A percentile compares a stretch with the other conserved stretches of the same genome.
These are phyloP conservation scores for Lentinula sp. DNA, from an alignment of 768 basidiomycete species.

Conservation along the genomic window DNA sequence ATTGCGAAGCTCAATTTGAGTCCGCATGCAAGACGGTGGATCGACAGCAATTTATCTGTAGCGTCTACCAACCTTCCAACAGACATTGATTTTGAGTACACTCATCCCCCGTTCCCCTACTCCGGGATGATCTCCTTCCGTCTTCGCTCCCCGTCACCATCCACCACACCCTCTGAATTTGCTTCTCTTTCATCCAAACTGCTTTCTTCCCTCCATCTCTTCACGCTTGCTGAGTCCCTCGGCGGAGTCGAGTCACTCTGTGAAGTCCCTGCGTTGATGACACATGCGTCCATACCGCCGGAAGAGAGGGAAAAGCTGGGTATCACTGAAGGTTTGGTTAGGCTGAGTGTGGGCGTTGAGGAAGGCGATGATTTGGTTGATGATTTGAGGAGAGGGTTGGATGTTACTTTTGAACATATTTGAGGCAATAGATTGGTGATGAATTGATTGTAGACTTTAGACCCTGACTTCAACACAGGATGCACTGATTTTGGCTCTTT, in stretches of 20 bases:
- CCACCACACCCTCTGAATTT: background rate
- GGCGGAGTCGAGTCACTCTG: slow-evolving; percentile 92
- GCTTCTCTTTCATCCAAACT: slow-evolving; percentile 30
- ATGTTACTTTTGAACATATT: slow-evolving; percentile 19
- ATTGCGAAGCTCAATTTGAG: slow-evolving; percentile 60
- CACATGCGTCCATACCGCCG: slow-evolving; percentile 72
- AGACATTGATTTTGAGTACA: slow-evolving; percentile 4
- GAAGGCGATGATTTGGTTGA: slow-evolving; percentile 75
- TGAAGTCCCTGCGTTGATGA: slow-evolving; percentile 86
- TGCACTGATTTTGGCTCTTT: too few relatives aligned
- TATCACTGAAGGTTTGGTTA: slow-evolving; percentile 69
- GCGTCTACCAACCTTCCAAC: slow-evolving; percentile 21
- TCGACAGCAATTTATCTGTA: slow-evolving; percentile 23
- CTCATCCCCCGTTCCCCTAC: slow-evolving; percentile 65
- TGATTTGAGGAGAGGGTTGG: slow-evolving; percentile 65
- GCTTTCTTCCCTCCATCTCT: slow-evolving; percentile 57
- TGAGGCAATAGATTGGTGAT: too few relatives aligned
- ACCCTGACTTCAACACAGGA: background rate
- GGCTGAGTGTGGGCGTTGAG: slow-evolving; percentile 86
- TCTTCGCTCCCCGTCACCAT: slow-evolving; percentile 35
- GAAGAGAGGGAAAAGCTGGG: slow-evolving; percentile 65
- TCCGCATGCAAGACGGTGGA: slow-evolving; percentile 63
- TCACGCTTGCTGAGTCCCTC: slow-evolving; percentile 80
- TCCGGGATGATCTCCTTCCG: slow-evolving; percentile 87
- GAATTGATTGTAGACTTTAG: background rate